A percentile compares a stretch with the other conserved stretches of the same genome.
Evolutionary conservation across 139 green algal species (phyloP).

Genomic region (Coelastrella sp.): DNA sequence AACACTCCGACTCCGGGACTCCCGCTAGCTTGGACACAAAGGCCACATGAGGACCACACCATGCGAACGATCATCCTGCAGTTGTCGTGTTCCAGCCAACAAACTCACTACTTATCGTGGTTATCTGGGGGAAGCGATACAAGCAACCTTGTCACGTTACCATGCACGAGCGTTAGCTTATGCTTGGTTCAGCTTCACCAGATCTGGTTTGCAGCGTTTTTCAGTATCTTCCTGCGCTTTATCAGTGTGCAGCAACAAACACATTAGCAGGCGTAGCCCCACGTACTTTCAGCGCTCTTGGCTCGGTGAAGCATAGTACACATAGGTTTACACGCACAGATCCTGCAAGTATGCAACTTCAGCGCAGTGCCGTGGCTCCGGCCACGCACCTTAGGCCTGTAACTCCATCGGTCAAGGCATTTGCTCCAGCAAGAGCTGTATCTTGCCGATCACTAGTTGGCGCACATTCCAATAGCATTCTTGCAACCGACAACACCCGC

Average conservation of each 20-base stretch:
- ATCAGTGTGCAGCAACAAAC: not conserved
- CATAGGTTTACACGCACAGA: not conserved
- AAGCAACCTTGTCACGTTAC: not conserved
- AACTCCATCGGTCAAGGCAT: not conserved
- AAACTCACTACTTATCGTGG: not conserved
- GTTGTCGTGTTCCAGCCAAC: not conserved
- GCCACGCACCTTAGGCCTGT: not conserved
- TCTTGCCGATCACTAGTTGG: not conserved
- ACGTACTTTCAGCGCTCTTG: not conserved
- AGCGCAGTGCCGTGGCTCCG: slow-evolving; percentile 13
- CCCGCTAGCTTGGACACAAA: not conserved
- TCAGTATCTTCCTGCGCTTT: not conserved
- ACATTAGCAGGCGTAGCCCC: not conserved
- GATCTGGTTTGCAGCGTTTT: not conserved
- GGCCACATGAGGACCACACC: not conserved
- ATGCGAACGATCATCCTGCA: not conserved
- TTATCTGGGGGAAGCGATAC: not conserved
- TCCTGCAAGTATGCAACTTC: slow-evolving; percentile 12
- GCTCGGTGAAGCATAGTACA: not conserved
- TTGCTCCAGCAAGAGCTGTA: not conserved
- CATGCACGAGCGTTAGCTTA: not conserved
- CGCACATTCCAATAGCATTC: not conserved
- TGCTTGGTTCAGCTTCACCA: not conserved
- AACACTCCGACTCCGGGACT: not conserved
- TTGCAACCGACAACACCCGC: not conserved